Percentiles rank a stretch among this genome's conserved stretches.
These are phyloP conservation scores for Coemansia sp. DNA, from an alignment of 192 early-diverging fungal species.

Conservation along the genomic window DNA sequence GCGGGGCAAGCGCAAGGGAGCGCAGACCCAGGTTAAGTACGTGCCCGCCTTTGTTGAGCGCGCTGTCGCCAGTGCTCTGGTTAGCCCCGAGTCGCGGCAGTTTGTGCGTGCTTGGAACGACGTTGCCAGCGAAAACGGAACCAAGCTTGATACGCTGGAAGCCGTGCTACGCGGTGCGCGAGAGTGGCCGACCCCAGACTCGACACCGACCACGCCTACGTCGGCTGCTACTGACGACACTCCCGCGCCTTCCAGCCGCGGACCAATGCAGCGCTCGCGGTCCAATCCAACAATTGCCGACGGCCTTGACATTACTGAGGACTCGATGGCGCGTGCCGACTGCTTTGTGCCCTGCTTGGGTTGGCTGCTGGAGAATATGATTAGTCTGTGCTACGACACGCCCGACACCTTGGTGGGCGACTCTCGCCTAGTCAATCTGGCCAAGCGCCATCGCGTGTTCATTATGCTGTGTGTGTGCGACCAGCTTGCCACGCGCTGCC, in stretches of 20 bases:
- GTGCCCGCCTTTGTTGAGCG: constrained; percentile 73
- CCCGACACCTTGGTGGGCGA: constrained; percentile 59
- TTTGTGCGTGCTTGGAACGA: constrained; percentile 68
- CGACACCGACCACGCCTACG: constrained; percentile 21
- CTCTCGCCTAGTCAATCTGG: constrained; percentile 63
- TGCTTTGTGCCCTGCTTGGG: constrained; percentile 67
- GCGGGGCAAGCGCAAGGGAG: constrained; percentile 40
- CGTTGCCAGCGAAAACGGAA: constrained; percentile 54
- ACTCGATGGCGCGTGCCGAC: constrained; percentile 38
- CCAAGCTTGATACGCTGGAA: constrained; percentile 57
- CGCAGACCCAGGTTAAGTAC: constrained; percentile 40
- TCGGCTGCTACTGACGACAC: neutral
- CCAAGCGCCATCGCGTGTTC: constrained; percentile 67
- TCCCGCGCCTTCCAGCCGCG: neutral
- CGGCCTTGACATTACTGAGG: constrained; percentile 28
- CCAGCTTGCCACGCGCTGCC: constrained; percentile 50
- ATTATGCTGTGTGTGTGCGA: constrained; percentile 59
- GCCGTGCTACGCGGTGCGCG: constrained; percentile 54
- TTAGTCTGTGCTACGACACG: constrained; percentile 67
- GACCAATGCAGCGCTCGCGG: constrained; percentile 31
- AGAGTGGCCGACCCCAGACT: constrained; percentile 36
- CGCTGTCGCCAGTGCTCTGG: constrained; percentile 65
- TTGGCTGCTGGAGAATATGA: constrained; percentile 72
- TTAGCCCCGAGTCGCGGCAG: constrained; percentile 69
- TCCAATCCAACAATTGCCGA: constrained; percentile 29